Conservation (phyloP, 345 rosid species). For the Physaria fendleri region DNA sequence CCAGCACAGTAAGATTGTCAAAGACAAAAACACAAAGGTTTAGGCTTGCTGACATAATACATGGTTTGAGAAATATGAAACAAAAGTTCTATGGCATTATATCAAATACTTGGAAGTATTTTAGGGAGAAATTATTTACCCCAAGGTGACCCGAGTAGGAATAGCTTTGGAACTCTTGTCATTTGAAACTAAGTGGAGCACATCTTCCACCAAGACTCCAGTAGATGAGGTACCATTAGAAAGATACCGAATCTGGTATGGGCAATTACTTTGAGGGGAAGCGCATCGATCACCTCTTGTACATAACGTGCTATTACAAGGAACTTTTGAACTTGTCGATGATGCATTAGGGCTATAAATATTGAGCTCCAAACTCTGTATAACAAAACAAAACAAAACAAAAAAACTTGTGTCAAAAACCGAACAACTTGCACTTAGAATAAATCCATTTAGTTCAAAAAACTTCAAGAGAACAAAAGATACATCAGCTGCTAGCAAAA, state of each 20-base stretch:
- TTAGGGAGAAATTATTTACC: constrained; percentile 39
- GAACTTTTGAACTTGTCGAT: constrained; percentile 50
- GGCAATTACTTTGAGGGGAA: constrained; percentile 47
- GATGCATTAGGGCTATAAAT: constrained; percentile 71
- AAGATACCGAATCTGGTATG: constrained; percentile 58
- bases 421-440: neutral
- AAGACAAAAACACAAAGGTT: neutral
- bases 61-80: neutral
- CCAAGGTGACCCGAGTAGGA: constrained; percentile 50
- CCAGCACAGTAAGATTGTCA: neutral
- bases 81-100: neutral
- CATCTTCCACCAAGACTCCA: constrained; percentile 65
- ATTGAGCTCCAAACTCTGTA: constrained; percentile 46
- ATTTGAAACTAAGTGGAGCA: constrained; percentile 52
- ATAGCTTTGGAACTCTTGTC: constrained; percentile 32
- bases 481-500: neutral
- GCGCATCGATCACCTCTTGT: constrained; percentile 39
- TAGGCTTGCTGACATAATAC: neutral
- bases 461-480: neutral
- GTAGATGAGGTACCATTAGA: constrained; percentile 64
- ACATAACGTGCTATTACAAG: constrained; percentile 59
- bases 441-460: neutral
- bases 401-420: neutral
- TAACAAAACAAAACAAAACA: neutral
- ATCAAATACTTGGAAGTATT: constrained; percentile 24